Conservation (phyloP, 23 red algal genomes). For the Agarophyton chilense region DNA sequence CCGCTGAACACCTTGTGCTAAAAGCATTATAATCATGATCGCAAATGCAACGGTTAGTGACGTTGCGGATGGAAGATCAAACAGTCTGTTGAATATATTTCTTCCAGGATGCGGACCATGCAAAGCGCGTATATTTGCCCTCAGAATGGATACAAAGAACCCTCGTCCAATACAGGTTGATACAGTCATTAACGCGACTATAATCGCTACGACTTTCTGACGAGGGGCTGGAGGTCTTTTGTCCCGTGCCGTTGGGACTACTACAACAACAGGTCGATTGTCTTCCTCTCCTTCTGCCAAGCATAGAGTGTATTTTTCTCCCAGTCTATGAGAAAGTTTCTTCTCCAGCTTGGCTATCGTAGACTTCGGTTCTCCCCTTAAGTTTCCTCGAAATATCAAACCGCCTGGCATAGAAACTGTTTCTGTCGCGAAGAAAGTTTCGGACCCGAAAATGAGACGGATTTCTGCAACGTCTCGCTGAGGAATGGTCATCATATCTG, state of each 20-base stretch:
- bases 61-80: constrained; percentile 36
- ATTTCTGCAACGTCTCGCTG: constrained; percentile 77
- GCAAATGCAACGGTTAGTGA: constrained; percentile 30
- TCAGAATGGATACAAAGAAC: constrained; percentile 40
- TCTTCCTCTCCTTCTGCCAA: constrained; percentile 85
- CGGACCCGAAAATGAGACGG: constrained; percentile 86
- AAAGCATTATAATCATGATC: constrained; percentile 20
- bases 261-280: constrained; percentile 67
- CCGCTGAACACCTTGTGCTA: constrained; percentile 66
- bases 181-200: constrained; percentile 27
- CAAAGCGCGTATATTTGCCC: constrained; percentile 8
- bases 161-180: constrained; percentile 46
- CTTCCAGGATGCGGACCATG: constrained; percentile 13
- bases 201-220: constrained; percentile 29
- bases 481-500: constrained; percentile 59
- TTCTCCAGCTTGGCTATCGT: constrained; percentile 65
- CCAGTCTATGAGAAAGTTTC: constrained; percentile 38
- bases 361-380: constrained; percentile 75
- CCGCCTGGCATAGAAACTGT: constrained; percentile 70
- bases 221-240: constrained; percentile 28
- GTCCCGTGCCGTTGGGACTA: constrained; percentile 60
- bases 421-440: constrained; percentile 95
- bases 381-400: constrained; percentile 87
- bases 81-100: constrained; percentile 21
- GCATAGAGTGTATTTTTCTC: constrained; percentile 85